Percentiles rank a stretch among this genome's conserved stretches.
Conservation (phyloP, 495 filamentous ascomycete species). For the Aspergillus asperescens region DNA sequence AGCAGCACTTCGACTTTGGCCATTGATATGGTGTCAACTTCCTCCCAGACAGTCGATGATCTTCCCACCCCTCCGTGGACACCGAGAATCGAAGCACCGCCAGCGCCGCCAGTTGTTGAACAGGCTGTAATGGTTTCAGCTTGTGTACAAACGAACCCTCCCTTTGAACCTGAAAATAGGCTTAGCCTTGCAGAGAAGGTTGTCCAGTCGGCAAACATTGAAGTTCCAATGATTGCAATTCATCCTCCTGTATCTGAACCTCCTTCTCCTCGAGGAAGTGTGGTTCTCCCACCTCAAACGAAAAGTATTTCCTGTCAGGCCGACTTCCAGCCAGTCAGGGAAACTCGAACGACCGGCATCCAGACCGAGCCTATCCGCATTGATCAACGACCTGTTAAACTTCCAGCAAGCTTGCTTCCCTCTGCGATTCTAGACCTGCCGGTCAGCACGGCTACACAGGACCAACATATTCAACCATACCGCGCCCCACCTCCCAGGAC, state of each 20-base stretch:
- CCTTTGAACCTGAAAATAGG: slow-evolving; percentile 5
- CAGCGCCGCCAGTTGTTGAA: slow-evolving; percentile 11
- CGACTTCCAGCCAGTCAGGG: slow-evolving; percentile 30
- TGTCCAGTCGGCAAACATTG: slow-evolving; percentile 21
- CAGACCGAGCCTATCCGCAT: slow-evolving; percentile 88
- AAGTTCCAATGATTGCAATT: slow-evolving; percentile 60
- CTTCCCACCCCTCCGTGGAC: slow-evolving; percentile 65
- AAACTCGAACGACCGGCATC: slow-evolving; percentile 50
- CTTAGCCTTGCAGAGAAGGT: slow-evolving; percentile 20
- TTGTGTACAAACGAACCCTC: slow-evolving; percentile 66
- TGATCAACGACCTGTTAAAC: slow-evolving; percentile 64
- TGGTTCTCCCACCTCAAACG: slow-evolving; percentile 59
- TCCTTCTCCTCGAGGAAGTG: slow-evolving; percentile 53
- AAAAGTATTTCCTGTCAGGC: slow-evolving; percentile 57
- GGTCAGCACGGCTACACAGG: slow-evolving; percentile 19
- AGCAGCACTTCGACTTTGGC: slow-evolving; percentile 28
- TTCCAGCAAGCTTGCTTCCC: slow-evolving; percentile 73
- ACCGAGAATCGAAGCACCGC: slow-evolving; percentile 46
- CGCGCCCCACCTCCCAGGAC: slow-evolving; percentile 33
- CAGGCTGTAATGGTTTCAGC: slow-evolving; percentile 42
- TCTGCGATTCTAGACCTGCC: slow-evolving; percentile 51
- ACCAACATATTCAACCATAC: slow-evolving; percentile 29
- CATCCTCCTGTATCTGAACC: slow-evolving; percentile 62
- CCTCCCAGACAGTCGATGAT: slow-evolving; percentile 65
- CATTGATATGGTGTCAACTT: slow-evolving; percentile 60